A percentile compares a stretch with the other conserved stretches of the same genome.
Conservation (phyloP, 495 filamentous ascomycete genomes). For the Podospora sp. region DNA sequence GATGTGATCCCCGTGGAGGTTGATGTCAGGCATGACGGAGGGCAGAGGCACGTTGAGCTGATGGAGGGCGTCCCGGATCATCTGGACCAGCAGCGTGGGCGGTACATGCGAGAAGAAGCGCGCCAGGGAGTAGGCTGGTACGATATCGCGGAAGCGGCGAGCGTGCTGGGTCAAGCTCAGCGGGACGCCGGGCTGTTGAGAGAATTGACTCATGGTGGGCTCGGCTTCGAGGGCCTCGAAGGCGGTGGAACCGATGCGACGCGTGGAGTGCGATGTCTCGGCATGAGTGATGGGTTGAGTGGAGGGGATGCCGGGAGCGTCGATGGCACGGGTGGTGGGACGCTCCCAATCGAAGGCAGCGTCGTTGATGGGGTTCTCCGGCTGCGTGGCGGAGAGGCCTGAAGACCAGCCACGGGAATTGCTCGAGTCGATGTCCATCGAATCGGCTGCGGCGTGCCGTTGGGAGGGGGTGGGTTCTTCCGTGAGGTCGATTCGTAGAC, state of each 20-base stretch:
- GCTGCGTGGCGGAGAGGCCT: conserved; percentile 70
- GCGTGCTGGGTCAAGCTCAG: conserved; percentile 83
- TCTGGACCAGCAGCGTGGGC: conserved; percentile 73
- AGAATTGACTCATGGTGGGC: conserved; percentile 91
- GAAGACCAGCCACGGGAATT: conserved; percentile 29
- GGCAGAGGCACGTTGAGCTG: conserved; percentile 78
- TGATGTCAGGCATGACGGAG: conserved; percentile 31
- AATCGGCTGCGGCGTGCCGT: conserved; percentile 34
- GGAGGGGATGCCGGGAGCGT: conserved; percentile 57
- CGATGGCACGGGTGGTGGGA: conserved; percentile 47
- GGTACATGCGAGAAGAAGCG: conserved; percentile 88
- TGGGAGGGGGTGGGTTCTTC: conserved; percentile 63
- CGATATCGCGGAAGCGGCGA: conserved; percentile 82
- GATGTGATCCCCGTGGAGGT: conserved; percentile 48
- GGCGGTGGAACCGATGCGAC: conserved; percentile 33
- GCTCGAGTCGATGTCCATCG: conserved; percentile 63
- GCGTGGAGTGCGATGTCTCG: conserved; percentile 33
- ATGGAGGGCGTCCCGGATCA: conserved; percentile 79
- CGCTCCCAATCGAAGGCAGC: conserved; percentile 78
- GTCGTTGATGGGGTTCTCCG: conserved; percentile 70
- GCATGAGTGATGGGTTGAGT: conserved; percentile 52
- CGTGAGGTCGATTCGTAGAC: conserved; percentile 86
- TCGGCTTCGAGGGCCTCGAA: conserved; percentile 77
- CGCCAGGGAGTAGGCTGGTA: conserved; percentile 76
- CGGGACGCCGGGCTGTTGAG: conserved; percentile 75